These are phyloP conservation scores for Gamarada debralockiae DNA, from an alignment of 495 filamentous ascomycete genomes.

Conservation along the genomic window DNA sequence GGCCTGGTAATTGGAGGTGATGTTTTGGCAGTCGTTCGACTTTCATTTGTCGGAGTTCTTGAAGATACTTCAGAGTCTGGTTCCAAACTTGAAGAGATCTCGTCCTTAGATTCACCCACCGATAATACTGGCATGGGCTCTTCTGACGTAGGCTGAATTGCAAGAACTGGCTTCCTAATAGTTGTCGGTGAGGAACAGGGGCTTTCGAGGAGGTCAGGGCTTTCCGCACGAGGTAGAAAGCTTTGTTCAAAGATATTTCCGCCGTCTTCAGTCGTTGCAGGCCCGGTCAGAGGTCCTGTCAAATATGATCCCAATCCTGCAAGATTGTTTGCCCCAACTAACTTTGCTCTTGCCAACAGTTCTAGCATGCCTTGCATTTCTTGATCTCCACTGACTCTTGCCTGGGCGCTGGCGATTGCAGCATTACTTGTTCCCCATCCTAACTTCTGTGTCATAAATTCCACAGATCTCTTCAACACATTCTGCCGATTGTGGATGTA, in stretches of 20 bases:
- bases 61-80: conserved; percentile 42
- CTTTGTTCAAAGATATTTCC: conserved; percentile 79
- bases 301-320: conserved; percentile 37
- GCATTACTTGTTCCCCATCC: conserved; percentile 67
- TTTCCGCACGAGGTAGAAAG: conserved; percentile 54
- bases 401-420: conserved; percentile 73
- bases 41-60: conserved; percentile 52
- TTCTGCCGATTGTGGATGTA: conserved; percentile 87
- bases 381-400: conserved; percentile 73
- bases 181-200: conserved; percentile 34
- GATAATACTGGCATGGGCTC: not conserved
- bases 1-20: conserved; percentile 52
- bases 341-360: conserved; percentile 70
- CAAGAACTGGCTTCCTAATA: conserved; percentile 1
- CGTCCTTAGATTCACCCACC: conserved; percentile 1
- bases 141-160: not conserved
- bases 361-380: conserved; percentile 92
- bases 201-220: conserved; percentile 41
- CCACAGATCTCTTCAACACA: conserved; percentile 87
- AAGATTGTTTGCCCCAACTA: conserved; percentile 52
- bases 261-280: conserved; percentile 57
- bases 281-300: conserved; percentile 69
- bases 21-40: conserved; percentile 46
- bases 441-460: conserved; percentile 94
- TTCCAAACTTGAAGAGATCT: not conserved